These are phyloP conservation scores for Lipomyces yamanashiensis DNA, from an alignment of 805 yeast genomes.

Conservation along the genomic window DNA sequence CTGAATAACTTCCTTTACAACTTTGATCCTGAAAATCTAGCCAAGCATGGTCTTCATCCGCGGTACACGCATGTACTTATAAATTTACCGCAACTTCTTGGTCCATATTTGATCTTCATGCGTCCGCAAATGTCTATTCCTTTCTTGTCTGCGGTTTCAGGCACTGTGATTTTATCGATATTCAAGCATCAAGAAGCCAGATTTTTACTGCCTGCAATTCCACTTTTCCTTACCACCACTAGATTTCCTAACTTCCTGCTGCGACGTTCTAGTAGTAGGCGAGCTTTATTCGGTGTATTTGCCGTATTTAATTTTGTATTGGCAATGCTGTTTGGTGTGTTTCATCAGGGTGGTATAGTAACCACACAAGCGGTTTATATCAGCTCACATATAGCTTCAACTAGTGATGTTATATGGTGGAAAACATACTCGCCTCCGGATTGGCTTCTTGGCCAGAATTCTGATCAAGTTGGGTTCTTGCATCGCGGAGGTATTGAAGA, in stretches of 20 bases:
- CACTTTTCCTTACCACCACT: constrained; percentile 54
- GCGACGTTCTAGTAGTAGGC: constrained; percentile 34
- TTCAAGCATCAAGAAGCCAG: constrained; percentile 95
- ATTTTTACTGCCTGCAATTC: constrained; percentile 77
- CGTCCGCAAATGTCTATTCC: constrained; percentile 39
- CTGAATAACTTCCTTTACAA: constrained; percentile 79
- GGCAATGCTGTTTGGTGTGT: constrained; percentile 71
- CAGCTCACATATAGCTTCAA: constrained; percentile 39
- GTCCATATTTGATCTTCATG: constrained; percentile 67
- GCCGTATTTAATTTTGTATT: constrained; percentile 63
- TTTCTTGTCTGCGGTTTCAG: constrained; percentile 61
- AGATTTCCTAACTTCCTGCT: constrained; percentile 23
- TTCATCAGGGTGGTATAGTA: constrained; percentile 90
- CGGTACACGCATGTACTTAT: constrained; percentile 71
- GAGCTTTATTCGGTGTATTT: constrained; percentile 52
- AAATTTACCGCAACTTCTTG: constrained; percentile 79
- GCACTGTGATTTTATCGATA: constrained; percentile 62
- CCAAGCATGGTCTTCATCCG: constrained; percentile 83
- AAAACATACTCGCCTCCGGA: constrained; percentile 92
- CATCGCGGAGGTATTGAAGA: constrained; percentile 37
- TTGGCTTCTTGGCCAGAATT: constrained; percentile 62
- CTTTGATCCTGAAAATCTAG: constrained; percentile 59
- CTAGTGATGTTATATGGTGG: constrained; percentile 75
- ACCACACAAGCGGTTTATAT: constrained; percentile 55
- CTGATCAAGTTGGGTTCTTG: constrained; percentile 35